Base-by-base conservation (phyloP, 495 filamentous ascomycete species). In the Penicillium lagena region DNA sequence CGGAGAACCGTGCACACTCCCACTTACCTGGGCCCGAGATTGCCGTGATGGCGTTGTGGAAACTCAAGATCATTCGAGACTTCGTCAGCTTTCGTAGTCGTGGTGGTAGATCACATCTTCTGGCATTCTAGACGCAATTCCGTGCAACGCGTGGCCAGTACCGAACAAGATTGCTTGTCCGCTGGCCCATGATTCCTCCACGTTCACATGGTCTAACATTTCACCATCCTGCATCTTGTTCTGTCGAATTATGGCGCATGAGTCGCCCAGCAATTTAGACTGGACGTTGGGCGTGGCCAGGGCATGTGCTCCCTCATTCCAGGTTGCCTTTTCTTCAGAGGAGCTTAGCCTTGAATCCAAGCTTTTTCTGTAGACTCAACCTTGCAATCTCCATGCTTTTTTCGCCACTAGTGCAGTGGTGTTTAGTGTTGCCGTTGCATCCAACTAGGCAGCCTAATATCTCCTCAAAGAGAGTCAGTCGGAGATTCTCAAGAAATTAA, bases 131-230 rank as follows among this genome's bases (percentile, higher is more conserved):
- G 12, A 37, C 39, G 15, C 5, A 12, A 40, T 39, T 35, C 35
- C 44, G 43, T 51, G 44, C 48, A 50, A 49, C 45, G 42, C 43
- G 48, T 52, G 43, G 50, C 40, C 29, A 29, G 13, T 39, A 29
- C 34, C 27, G 12, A 34, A 39, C 1, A 12, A 17, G 7, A n/a
- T 2, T 17, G 17, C 12, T 4, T 5, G 12, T 1, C 2, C 35
- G 33, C 9, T 28, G n/a, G 13, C 7, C 9, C 43, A 17, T 45
- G 43, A 45, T 32, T 32, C 31, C 9, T 7, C n/a, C 31, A 8
- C 22, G 27, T 27, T 4, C 7, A 36, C 32, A 30, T 41, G 10
- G 22, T 36, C 29, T 13, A 10, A 11, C 5, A 6, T 22, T n/a
- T 17, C 12, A 11, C 22, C 14, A n/a, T 15, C 28, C 11, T 29